phyloP scores from a whole-genome alignment of 305 asterid genomes.

The Coffea humblotiana region DNA sequence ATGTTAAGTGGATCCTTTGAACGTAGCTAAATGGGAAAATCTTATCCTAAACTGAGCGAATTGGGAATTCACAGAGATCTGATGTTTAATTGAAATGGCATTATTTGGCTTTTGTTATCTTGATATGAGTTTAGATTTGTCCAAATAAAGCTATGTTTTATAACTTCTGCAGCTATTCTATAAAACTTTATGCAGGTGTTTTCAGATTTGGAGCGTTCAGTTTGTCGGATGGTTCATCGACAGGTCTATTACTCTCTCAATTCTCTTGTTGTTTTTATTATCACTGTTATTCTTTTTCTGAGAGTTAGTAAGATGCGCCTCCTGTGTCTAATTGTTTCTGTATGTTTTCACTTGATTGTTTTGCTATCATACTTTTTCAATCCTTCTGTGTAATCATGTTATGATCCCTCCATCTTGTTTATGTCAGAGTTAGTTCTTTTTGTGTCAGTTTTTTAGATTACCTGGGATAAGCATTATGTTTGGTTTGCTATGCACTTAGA shows the following conservation, averaged over 20 bases:
- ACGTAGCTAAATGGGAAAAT: not conserved
- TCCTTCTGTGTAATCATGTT: not conserved
- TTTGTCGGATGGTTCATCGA: constrained; percentile 95
- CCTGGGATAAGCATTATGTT: not conserved
- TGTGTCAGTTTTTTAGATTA: not conserved
- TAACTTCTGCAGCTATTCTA: constrained; percentile 15
- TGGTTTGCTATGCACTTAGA: not conserved
- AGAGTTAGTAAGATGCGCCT: constrained; percentile 1
- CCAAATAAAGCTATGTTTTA: not conserved
- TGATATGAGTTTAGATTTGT: not conserved
- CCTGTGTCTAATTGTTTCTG: not conserved
- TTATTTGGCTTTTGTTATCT: not conserved
- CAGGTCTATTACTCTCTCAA: constrained; percentile 54
- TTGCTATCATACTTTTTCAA: not conserved
- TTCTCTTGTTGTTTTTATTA: not conserved
- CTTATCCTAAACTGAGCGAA: not conserved
- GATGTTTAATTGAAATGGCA: not conserved
- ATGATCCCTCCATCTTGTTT: not conserved
- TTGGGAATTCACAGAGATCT: not conserved
- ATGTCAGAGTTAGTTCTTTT: not conserved
- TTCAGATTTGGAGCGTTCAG: constrained; percentile 99
- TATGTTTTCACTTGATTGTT: constrained; percentile 11
- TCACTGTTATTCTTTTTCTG: not conserved
- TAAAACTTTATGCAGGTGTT: constrained; percentile 62
- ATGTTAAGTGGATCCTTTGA: not conserved